Evolutionary conservation across 176 grass and related monocot genomes (phyloP).

Genomic region (Phyllostachys edulis): DNA sequence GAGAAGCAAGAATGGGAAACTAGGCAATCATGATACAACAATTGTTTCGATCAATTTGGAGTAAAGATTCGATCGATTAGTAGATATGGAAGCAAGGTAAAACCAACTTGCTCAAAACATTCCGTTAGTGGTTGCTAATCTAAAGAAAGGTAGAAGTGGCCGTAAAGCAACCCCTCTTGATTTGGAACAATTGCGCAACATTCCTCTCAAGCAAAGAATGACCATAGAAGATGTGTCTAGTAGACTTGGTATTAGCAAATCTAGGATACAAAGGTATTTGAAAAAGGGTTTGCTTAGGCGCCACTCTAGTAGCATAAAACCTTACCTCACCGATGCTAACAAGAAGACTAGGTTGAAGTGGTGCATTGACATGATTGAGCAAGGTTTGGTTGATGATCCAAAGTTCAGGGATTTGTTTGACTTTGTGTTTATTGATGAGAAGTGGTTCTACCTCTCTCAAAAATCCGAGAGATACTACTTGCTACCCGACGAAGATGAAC

Average conservation of each 20-base stretch:
- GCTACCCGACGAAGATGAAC: background rate
- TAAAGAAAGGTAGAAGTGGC: background rate
- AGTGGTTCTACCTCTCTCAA: background rate
- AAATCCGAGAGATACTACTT: background rate
- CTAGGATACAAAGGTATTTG: background rate
- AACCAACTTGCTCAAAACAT: background rate
- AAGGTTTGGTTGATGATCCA: background rate
- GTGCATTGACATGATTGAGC: background rate
- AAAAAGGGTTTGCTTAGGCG: background rate
- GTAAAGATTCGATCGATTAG: too few relatives aligned
- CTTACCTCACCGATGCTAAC: too few relatives aligned
- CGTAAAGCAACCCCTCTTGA: background rate
- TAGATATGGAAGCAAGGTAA: background rate
- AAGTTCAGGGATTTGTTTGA: background rate
- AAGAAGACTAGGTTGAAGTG: background rate
- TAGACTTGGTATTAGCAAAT: too few relatives aligned
- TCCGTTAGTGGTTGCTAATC: background rate
- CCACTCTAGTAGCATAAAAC: too few relatives aligned
- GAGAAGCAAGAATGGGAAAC: too few relatives aligned
- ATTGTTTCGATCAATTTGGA: too few relatives aligned
- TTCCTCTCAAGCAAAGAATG: background rate
- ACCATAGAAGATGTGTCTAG: background rate
- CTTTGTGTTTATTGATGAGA: conserved; percentile 5
- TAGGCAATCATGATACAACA: too few relatives aligned
- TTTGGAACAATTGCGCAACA: background rate